A percentile compares a stretch with the other conserved stretches of the same genome.
Conservation (phyloP, 2,329 filamentous ascomycete species). For the Monilinia polystroma region DNA sequence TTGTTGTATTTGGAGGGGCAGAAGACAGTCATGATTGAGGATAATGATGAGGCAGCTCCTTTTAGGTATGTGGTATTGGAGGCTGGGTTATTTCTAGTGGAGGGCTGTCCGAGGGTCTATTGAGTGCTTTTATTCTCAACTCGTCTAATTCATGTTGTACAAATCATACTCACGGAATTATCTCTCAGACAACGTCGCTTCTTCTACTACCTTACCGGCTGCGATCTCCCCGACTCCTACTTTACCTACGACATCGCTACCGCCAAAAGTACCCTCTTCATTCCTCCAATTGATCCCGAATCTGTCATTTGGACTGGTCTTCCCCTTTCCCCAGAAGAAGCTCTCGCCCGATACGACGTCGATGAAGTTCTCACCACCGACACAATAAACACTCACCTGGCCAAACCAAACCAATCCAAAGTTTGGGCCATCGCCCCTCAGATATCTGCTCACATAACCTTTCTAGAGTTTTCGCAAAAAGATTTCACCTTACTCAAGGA, state of each 20-base stretch:
- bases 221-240: conserved; percentile 73
- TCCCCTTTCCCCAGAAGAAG: conserved; percentile 74
- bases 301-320: conserved; percentile 92
- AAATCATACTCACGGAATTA: conserved; percentile 20
- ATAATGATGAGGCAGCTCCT: conserved; percentile 79
- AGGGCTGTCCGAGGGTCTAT: neutral
- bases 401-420: conserved; percentile 43
- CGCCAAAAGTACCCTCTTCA: conserved; percentile 78
- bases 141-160: neutral
- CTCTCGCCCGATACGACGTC: conserved; percentile 73
- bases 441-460: conserved; percentile 68
- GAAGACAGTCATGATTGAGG: conserved; percentile 77
- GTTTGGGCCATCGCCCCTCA: conserved; percentile 79
- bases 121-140: no score
- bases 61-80: conserved; percentile 61
- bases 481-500: conserved; percentile 56
- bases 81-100: neutral
- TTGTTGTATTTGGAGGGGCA: conserved; percentile 87
- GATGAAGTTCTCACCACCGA: conserved; percentile 72
- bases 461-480: conserved; percentile 66
- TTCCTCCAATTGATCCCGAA: conserved; percentile 84
- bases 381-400: conserved; percentile 68
- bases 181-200: conserved; percentile 72
- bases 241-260: conserved; percentile 76
- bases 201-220: conserved; percentile 95